phyloP scores from a whole-genome alignment of 352 stramenopile genomes.

The Globisporangium nodosum region DNA sequence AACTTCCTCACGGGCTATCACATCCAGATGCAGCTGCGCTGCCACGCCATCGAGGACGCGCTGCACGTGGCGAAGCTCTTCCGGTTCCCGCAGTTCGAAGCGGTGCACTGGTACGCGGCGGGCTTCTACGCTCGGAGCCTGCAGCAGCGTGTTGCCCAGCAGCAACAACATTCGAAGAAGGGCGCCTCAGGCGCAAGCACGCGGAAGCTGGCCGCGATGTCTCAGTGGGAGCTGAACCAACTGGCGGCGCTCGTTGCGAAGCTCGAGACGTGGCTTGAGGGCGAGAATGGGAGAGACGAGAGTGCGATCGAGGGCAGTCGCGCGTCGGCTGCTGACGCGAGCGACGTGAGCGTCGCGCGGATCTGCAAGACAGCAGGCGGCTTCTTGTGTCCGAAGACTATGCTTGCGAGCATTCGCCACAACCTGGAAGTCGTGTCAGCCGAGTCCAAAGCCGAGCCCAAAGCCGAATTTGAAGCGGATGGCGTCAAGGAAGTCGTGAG shows the following conservation, averaged over 20 bases:
- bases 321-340: slow-evolving; percentile 7
- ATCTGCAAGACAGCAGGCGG: slow-evolving; percentile 12
- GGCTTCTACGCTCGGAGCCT: slow-evolving; percentile 22
- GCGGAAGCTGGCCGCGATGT: slow-evolving; percentile 5
- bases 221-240: slow-evolving; percentile 19
- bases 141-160: background rate
- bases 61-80: slow-evolving; percentile 21
- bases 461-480: background rate
- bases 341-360: slow-evolving; percentile 11
- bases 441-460: background rate
- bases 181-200: background rate
- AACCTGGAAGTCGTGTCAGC: background rate
- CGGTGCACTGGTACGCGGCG: slow-evolving; percentile 31
- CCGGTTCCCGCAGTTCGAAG: slow-evolving; percentile 32
- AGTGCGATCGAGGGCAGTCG: background rate
- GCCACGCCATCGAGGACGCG: slow-evolving; percentile 23
- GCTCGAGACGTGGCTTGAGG: slow-evolving; percentile 18
- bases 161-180: slow-evolving; percentile 5
- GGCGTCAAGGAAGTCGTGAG: background rate
- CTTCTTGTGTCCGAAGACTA: slow-evolving; percentile 4
- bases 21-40: slow-evolving; percentile 28
- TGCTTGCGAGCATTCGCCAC: slow-evolving; percentile 10
- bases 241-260: slow-evolving; percentile 15
- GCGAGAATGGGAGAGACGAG: background rate
- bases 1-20: slow-evolving; percentile 38